phyloP scores from a whole-genome alignment of 495 filamentous ascomycete species.

The Daldinia bambusicola region DNA sequence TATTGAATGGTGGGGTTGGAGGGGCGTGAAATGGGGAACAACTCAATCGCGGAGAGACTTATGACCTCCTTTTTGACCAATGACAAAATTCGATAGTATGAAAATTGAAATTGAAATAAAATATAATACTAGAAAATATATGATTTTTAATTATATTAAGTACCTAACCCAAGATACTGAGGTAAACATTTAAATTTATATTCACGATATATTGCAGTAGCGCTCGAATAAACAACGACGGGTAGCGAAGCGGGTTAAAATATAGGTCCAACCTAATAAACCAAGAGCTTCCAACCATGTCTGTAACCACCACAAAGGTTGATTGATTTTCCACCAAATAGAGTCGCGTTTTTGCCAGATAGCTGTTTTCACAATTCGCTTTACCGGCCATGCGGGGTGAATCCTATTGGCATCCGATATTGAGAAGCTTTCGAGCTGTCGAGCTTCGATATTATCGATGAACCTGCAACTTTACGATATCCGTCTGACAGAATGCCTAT shows the following conservation, averaged over 20 bases:
- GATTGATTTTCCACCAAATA: slow-evolving; percentile 18
- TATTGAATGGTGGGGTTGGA: slow-evolving; percentile 4
- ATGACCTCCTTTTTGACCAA: slow-evolving; percentile 12
- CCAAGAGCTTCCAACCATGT: slow-evolving; percentile 3
- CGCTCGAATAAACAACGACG: slow-evolving; percentile 7
- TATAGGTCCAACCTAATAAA: slow-evolving; percentile 6
- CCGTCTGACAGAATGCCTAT: slow-evolving; percentile 8
- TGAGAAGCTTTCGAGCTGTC: too few species aligned
- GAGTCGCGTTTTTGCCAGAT: slow-evolving; percentile 29
- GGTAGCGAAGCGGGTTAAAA: slow-evolving; percentile 17
- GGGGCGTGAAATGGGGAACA: slow-evolving; percentile 5
- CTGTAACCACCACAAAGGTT: slow-evolving; percentile 2
- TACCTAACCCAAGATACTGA: too few species aligned
- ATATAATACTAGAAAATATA: slow-evolving; percentile 1
- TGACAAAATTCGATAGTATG: background rate
- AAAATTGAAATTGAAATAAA: too few species aligned
- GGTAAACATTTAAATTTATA: background rate
- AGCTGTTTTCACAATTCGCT: slow-evolving; percentile 1
- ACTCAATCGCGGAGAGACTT: slow-evolving; percentile 17
- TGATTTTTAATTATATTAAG: background rate
- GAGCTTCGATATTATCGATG: slow-evolving; percentile 2
- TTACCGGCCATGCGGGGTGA: slow-evolving; percentile 42
- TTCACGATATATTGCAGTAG: background rate
- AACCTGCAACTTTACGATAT: background rate
- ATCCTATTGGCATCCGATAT: slow-evolving; percentile 29